A percentile compares a stretch with the other conserved stretches of the same genome.
phyloP scores from a whole-genome alignment of 1,284 basidiomycete species.

The Tylopilus orsonianus region DNA sequence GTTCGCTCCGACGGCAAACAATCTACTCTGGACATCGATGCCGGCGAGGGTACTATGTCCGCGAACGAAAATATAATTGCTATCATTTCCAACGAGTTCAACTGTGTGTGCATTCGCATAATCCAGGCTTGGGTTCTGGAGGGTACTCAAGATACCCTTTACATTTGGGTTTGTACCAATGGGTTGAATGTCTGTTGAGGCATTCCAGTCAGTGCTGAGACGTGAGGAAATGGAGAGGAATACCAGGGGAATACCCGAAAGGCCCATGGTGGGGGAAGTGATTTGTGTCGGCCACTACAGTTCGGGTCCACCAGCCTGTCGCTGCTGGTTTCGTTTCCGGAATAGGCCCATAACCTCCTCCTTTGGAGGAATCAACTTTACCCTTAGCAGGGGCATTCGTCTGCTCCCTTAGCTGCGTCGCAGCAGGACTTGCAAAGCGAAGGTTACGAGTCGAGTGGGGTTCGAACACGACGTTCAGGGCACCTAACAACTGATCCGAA shows the following conservation, averaged over 20 bases:
- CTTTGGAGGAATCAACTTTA: not conserved
- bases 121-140: conserved; percentile 7
- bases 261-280: conserved; percentile 5
- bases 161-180: conserved; percentile 4
- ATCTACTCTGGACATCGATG: conserved; percentile 13
- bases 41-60: conserved; percentile 13
- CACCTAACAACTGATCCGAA: not conserved
- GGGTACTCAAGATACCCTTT: not conserved
- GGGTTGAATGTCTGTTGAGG: conserved; percentile 10
- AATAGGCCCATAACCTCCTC: not conserved
- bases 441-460: not conserved
- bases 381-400: not conserved
- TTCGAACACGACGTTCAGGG: not conserved
- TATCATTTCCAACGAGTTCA: conserved; percentile 5
- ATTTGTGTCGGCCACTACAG: not conserved
- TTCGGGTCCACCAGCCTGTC: conserved; percentile 16
- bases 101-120: conserved; percentile 1
- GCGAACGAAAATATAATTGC: conserved; percentile 15
- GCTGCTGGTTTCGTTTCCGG: conserved; percentile 11
- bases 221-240: not conserved
- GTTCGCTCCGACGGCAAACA: not conserved
- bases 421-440: not conserved
- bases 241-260: conserved; percentile 8
- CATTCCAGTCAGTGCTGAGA: not conserved
- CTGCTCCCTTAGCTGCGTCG: not conserved